Percentiles rank a stretch among this genome's conserved stretches.
These are phyloP conservation scores for Colletotrichum paranaense DNA, from an alignment of 2,329 filamentous ascomycete species.

Conservation along the genomic window DNA sequence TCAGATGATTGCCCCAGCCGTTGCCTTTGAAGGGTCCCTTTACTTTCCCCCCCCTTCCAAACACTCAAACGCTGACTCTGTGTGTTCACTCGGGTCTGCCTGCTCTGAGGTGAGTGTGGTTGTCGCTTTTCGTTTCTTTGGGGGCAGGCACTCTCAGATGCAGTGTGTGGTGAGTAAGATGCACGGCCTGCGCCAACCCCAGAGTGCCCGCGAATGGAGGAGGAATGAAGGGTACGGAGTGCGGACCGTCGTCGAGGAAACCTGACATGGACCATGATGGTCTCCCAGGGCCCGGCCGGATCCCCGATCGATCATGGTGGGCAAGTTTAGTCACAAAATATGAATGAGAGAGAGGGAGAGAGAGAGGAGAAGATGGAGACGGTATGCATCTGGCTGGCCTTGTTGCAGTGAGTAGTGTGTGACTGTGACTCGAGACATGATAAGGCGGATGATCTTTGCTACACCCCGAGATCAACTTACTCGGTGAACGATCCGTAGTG, in stretches of 20 bases:
- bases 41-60: not conserved
- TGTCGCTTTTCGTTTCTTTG: not conserved
- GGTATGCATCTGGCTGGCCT: not conserved
- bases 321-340: not conserved
- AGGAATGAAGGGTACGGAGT: too few relatives aligned
- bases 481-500: not conserved
- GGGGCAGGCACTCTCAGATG: too few relatives aligned
- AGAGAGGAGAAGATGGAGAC: not conserved
- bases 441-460: not conserved
- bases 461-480: not conserved
- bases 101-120: too few relatives aligned
- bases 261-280: too few relatives aligned
- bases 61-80: not conserved
- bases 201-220: too few relatives aligned
- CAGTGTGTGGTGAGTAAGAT: too few relatives aligned
- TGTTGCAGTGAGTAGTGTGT: not conserved
- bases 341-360: not conserved
- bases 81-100: not conserved
- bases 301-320: too few relatives aligned
- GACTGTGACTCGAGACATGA: not conserved
- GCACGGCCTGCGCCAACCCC: too few relatives aligned
- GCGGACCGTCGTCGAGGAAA: too few relatives aligned
- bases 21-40: not conserved
- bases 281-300: too few relatives aligned
- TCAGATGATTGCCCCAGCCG: conserved; percentile 4